Base-by-base conservation (phyloP, 257 asterid species). In the Penstemon barbatus region DNA sequence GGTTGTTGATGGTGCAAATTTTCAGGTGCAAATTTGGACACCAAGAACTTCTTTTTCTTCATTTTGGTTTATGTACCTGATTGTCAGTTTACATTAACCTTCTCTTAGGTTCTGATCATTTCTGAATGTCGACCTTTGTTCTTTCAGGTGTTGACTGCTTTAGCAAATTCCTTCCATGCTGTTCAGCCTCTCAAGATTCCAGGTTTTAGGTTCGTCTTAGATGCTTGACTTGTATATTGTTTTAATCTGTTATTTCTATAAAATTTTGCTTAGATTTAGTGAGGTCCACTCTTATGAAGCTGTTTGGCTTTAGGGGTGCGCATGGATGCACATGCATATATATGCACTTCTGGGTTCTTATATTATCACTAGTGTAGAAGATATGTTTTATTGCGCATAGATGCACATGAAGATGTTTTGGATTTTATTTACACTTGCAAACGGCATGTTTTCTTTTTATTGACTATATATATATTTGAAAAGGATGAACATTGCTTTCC, bases 181-280 rank as follows among this genome's bases (percentile, higher is more conserved):
- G 80, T 94, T 75, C 99, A 94, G 83, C 99, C 99, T 61, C 93
- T 87, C 69, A 91, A 89, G 82, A 80, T 91, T 80, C 96, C 99
- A 65, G 97, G 95, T 52, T 94, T 94, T 90, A 87, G 99, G 99
- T 87, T 62, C 52, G 81, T 68, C 13, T 49, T 63, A 61, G 7
- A 57, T 61, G 33, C 51, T 63, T 44, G 37, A 19, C 57, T 43
- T 15, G 38, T 75, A 39, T 43, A 8, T 4, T 52, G 5, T 40
- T 33, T 39, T 15, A 39, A 25, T 25, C 18, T 49, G 54, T 49
- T 49, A 49, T 4, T 4, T 49, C 15, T 46, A 46, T 8, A 25
- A 25, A 25, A 10, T 25, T 12, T 57, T n/a, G 46, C 58, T 6
- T 5, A 49, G 54, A 49, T 49, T 6, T 15, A 25, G 33, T 25